Evolutionary conservation across 1,139 yeast species (phyloP).

Genomic region (Geotrichum bryndzae): DNA sequence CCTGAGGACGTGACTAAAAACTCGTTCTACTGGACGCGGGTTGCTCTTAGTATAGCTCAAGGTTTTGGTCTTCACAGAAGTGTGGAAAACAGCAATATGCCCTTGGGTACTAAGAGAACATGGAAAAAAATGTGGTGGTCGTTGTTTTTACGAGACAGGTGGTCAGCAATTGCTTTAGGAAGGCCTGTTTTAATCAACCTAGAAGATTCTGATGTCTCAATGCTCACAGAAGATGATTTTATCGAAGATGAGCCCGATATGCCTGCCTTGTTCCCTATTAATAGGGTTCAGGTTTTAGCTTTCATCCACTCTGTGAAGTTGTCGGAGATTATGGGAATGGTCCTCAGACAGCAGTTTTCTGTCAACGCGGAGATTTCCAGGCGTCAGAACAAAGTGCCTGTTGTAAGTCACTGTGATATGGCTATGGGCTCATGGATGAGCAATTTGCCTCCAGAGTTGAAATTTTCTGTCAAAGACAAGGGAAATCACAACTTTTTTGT

Average conservation of each 20-base stretch:
- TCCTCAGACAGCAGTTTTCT: conserved; percentile 64
- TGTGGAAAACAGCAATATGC: conserved; percentile 29
- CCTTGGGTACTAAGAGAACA: conserved; percentile 47
- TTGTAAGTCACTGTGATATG: conserved; percentile 68
- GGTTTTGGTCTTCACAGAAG: conserved; percentile 70
- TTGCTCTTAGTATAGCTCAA: conserved; percentile 69
- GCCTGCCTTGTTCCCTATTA: conserved; percentile 43
- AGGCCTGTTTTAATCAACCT: conserved; percentile 65
- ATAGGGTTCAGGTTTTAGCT: conserved; percentile 47
- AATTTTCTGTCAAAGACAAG: conserved; percentile 54
- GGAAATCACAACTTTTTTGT: conserved; percentile 49
- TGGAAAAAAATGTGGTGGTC: conserved; percentile 82
- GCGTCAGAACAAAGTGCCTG: conserved; percentile 44
- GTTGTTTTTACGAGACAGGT: conserved; percentile 63
- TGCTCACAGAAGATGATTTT: conserved; percentile 62
- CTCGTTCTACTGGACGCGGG: conserved; percentile 71
- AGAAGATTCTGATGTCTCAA: conserved; percentile 72
- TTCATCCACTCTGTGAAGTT: conserved; percentile 62
- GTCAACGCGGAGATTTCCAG: conserved; percentile 58
- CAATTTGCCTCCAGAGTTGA: conserved; percentile 57
- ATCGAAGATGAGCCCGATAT: conserved; percentile 49
- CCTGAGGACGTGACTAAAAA: conserved; percentile 72
- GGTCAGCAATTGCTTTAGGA: conserved; percentile 68
- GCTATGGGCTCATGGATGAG: conserved; percentile 76
- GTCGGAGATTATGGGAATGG: conserved; percentile 68